phyloP scores from a whole-genome alignment of 495 filamentous ascomycete species.

The Lophiotrema nucula region DNA sequence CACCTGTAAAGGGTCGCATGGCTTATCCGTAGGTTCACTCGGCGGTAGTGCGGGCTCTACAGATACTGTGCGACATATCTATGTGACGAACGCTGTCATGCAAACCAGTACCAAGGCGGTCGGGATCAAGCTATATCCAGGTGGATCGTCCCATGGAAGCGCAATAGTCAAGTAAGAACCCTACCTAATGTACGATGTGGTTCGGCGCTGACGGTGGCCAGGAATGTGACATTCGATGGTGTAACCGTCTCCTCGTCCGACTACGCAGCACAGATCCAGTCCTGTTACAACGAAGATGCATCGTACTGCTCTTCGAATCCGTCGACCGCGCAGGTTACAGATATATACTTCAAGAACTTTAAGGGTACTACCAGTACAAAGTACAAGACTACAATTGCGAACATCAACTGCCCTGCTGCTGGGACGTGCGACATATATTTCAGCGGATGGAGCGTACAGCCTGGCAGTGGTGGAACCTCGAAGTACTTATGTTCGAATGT shows the following conservation, averaged over 20 bases:
- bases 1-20: slow-evolving; percentile 14
- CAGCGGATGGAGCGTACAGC: background rate
- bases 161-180: background rate
- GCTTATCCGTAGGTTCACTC: slow-evolving; percentile 10
- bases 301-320: background rate
- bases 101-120: slow-evolving; percentile 6
- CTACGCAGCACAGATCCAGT: background rate
- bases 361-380: background rate
- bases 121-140: slow-evolving; percentile 10
- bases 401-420: background rate
- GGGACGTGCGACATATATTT: background rate
- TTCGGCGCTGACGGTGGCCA: too few relatives aligned
- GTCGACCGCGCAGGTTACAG: background rate
- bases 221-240: background rate
- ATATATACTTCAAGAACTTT: background rate
- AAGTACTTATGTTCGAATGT: background rate
- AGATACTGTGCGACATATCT: background rate
- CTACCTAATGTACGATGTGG: too few relatives aligned
- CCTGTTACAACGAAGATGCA: background rate
- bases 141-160: slow-evolving; percentile 1
- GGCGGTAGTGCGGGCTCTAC: slow-evolving; percentile 2
- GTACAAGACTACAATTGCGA: background rate
- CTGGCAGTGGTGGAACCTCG: background rate
- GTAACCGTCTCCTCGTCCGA: background rate
- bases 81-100: background rate